A percentile compares a stretch with the other conserved stretches of the same genome.
Evolutionary conservation across 345 rosid genomes (phyloP).

Genomic region (Linum tenue): DNA sequence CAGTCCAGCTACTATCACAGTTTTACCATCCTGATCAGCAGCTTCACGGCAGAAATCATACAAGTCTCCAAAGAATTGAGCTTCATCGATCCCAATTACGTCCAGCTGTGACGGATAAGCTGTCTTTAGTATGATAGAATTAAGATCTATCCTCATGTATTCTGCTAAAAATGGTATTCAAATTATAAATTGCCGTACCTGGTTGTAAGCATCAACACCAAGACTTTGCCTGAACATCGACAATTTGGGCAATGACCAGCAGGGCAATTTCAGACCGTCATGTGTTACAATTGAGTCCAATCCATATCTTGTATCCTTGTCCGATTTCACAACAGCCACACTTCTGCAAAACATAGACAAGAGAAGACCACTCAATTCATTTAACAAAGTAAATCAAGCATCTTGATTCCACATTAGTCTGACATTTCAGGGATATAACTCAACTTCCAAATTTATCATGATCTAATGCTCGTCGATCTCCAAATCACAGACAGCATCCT

Average conservation of each 20-base stretch:
- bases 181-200: conserved; percentile 23
- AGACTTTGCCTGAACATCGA: conserved; percentile 38
- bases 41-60: conserved; percentile 80
- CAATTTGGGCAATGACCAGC: conserved; percentile 75
- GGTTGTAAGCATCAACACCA: conserved; percentile 53
- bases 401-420: neutral
- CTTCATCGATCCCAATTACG: conserved; percentile 92
- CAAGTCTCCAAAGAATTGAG: conserved; percentile 84
- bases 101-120: conserved; percentile 39
- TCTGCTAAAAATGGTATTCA: neutral
- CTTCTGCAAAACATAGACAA: conserved; percentile 28
- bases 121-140: neutral
- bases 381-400: neutral
- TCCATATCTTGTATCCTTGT: conserved; percentile 73
- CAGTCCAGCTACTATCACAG: conserved; percentile 64
- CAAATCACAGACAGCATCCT: conserved; percentile 37
- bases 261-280: conserved; percentile 68
- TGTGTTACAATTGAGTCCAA: conserved; percentile 69
- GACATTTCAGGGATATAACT: neutral
- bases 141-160: neutral
- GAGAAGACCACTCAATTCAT: neutral
- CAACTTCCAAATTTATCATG: neutral
- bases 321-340: conserved; percentile 70
- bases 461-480: conserved; percentile 23
- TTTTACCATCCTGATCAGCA: conserved; percentile 77